Evolutionary conservation across 225 moss, liverwort and hornwort species (phyloP), one percentile per base, ranked within the genome.

Genomic region (Sphagnum tenellum): DNA sequence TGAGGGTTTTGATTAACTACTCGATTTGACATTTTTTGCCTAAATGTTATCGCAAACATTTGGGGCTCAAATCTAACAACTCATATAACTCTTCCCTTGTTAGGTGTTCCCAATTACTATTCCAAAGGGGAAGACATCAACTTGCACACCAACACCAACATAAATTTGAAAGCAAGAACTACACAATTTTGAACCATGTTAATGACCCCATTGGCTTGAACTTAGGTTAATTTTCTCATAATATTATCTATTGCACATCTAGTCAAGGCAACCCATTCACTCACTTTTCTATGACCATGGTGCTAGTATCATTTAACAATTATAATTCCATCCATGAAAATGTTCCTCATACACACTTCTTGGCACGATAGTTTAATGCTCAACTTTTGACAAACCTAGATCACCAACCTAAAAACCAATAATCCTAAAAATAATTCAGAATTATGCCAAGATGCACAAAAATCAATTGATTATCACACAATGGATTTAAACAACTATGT

Each of bases 321-420:
- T 98, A 92, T 9, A 92, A 92, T 67, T 92, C 96, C 96, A 98
- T 98, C 96, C 96, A 98, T 5, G 96, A 92, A 57, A 98, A 73
- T 56, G 96, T 98, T 62, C 96, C 92, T 67, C 96, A 88, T 64
- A 98, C 92, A 98, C 92, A 66, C 96, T 92, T 63, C 92, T 92
- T 50, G 92, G 92, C 13, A 98, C 96, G 92, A 98, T 98, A 29
- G 96, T 98, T 75, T 98, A 92, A 73, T 90, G 92, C 75, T 98
- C 92, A 68, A 98, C 96, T 79, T 98, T 98, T 9, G 96, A 98
- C 10, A 98, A 66, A 61, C 96, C 96, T 61, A 98, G 76, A 62
- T 98, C 96, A 45, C 96, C 96, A 56, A 98, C 96, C 92, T 92
- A 79, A 45, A 63, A 14, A 61, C 7, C 48, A 29, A 29, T 1